Evolutionary conservation across 2,329 filamentous ascomycete species (phyloP).

Genomic region (Aspergillus brasiliensis): DNA sequence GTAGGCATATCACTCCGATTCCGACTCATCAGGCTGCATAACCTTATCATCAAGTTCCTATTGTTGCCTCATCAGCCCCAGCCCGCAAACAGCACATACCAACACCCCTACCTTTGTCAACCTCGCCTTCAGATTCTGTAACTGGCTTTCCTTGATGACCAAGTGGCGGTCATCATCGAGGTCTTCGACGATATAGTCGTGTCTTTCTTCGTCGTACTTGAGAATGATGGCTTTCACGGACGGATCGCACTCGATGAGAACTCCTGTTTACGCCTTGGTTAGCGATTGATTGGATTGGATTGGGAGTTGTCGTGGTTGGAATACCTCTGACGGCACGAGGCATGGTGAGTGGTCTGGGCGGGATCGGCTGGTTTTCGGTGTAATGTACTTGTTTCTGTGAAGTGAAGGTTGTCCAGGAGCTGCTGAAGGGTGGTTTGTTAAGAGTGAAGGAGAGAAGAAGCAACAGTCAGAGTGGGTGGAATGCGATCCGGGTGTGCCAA

Average conservation of each 20-base stretch:
- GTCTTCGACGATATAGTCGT: constrained; percentile 53
- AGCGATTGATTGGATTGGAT: not conserved
- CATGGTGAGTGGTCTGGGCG: constrained; percentile 34
- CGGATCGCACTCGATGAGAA: constrained; percentile 52
- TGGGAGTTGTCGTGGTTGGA: not conserved
- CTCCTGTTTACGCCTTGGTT: constrained; percentile 32
- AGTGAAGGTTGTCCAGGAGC: not conserved
- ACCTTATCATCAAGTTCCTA: constrained; percentile 52
- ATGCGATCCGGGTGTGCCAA: not conserved
- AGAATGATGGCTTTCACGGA: constrained; percentile 53
- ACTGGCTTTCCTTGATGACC: constrained; percentile 50
- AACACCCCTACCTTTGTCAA: constrained; percentile 42
- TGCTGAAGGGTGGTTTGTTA: not conserved
- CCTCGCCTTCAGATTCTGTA: constrained; percentile 45
- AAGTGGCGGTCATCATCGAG: constrained; percentile 49
- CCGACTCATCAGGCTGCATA: constrained; percentile 50
- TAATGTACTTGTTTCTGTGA: not conserved
- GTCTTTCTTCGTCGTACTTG: constrained; percentile 50
- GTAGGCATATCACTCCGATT: constrained; percentile 38
- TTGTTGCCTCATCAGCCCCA: not conserved
- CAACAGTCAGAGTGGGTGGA: not conserved
- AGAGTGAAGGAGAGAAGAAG: not conserved
- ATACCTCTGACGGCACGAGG: constrained; percentile 46
- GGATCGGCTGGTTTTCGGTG: not conserved
- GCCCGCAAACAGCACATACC: not conserved